Evolutionary conservation across 2,329 filamentous ascomycete genomes (phyloP).

Genomic region (Calonectria montana): DNA sequence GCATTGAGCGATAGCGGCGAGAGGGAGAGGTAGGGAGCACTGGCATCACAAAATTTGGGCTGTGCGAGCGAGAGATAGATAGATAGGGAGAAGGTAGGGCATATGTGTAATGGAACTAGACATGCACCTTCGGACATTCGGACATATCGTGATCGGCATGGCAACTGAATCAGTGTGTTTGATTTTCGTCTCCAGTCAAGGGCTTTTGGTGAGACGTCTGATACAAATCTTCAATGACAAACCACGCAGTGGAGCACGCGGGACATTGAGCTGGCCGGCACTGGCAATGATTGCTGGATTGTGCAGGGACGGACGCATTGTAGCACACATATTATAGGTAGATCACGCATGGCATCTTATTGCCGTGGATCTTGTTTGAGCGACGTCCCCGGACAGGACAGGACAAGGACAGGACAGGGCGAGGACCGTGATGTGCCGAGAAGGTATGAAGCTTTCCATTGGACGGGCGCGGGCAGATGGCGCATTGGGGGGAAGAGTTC

Average conservation of each 20-base stretch:
- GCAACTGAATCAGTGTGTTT: background rate
- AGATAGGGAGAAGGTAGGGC: background rate
- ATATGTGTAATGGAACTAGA: too few species aligned
- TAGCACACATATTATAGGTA: too few species aligned
- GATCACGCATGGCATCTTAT: slow-evolving; percentile 3
- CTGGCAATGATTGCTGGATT: background rate
- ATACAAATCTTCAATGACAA: background rate
- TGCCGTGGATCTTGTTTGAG: background rate
- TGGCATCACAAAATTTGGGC: background rate
- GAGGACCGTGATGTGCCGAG: background rate
- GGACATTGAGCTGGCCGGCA: background rate
- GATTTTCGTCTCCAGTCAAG: background rate
- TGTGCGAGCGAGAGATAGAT: background rate
- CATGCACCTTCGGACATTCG: background rate
- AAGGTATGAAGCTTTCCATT: background rate
- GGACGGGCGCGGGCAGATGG: background rate
- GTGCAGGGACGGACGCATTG: background rate
- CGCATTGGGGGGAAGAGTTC: background rate
- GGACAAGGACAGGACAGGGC: background rate
- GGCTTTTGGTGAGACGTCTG: background rate
- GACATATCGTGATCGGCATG: background rate
- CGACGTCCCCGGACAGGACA: background rate
- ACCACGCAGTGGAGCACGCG: background rate
- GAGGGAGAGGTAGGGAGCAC: background rate
- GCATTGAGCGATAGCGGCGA: slow-evolving; percentile 2